These are phyloP conservation scores for Coemansia sp. DNA, from an alignment of 192 early-diverging fungal genomes.

Conservation along the genomic window DNA sequence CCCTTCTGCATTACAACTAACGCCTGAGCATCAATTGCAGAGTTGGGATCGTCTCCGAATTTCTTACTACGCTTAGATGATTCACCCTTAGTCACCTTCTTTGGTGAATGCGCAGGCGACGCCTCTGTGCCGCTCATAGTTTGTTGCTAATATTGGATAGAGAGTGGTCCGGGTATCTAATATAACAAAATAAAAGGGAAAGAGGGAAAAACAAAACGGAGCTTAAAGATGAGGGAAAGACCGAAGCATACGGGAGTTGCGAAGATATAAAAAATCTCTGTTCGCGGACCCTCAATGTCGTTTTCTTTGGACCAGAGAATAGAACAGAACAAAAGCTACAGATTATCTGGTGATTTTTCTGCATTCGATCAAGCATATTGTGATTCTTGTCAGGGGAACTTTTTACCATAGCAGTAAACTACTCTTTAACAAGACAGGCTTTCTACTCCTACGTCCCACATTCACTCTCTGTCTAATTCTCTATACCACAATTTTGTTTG, in stretches of 20 bases:
- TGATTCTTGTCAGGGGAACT: background rate
- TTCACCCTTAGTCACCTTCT: slow-evolving; percentile 8
- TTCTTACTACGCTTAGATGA: slow-evolving; percentile 8
- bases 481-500: background rate
- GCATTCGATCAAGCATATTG: background rate
- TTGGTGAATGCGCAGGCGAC: background rate
- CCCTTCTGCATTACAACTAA: slow-evolving; percentile 52
- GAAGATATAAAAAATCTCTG: slow-evolving; percentile 1
- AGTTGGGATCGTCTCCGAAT: slow-evolving; percentile 30
- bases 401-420: background rate
- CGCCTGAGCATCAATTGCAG: slow-evolving; percentile 46
- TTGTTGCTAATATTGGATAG: slow-evolving; percentile 1
- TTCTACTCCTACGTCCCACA: background rate
- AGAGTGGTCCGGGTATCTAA: background rate
- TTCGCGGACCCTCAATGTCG: background rate
- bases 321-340: background rate
- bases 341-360: background rate
- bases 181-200: background rate
- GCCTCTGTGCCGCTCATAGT: background rate
- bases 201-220: slow-evolving; percentile 9
- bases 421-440: background rate
- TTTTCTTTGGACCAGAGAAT: background rate
- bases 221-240: background rate
- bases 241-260: background rate
- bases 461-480: background rate